Percentiles rank a stretch among this genome's conserved stretches.
Conservation (phyloP, 2,329 filamentous ascomycete genomes). For the Diatrype stigma region DNA sequence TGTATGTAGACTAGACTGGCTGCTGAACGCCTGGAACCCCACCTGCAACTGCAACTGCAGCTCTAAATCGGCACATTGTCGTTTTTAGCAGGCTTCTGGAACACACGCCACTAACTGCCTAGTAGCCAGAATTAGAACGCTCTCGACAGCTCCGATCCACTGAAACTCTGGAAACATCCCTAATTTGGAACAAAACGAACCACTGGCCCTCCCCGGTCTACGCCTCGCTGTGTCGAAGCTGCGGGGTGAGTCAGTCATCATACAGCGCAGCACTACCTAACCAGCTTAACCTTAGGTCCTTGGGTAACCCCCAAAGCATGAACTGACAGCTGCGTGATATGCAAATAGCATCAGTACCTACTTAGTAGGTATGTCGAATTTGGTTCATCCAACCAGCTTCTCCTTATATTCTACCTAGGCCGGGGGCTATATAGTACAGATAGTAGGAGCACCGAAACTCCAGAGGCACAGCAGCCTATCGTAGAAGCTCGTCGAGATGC, state of each 20-base stretch:
- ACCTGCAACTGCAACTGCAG: background rate
- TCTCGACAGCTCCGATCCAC: background rate
- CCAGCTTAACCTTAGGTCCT: no score
- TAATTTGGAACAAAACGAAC: background rate
- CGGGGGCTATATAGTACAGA: no score
- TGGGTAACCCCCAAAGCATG: no score
- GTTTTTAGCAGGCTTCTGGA: background rate
- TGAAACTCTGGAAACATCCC: background rate
- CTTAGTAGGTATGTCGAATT: no score
- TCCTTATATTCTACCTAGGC: no score
- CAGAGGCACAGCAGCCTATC: constrained; percentile 68
- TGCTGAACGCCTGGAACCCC: background rate
- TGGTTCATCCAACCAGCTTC: no score
- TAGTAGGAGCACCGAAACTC: constrained; percentile 31
- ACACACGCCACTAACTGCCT: background rate
- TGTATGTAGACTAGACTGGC: background rate
- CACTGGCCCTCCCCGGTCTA: background rate
- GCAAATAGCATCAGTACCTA: no score
- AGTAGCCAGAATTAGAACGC: background rate
- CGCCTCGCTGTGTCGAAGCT: background rate
- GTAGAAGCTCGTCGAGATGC: constrained; percentile 74
- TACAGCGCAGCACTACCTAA: no score
- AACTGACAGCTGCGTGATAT: no score
- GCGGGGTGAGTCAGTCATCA: background rate
- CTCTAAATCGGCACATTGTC: background rate